Evolutionary conservation across 208 protist species (phyloP).

Genomic region (Crithidia sp.): DNA sequence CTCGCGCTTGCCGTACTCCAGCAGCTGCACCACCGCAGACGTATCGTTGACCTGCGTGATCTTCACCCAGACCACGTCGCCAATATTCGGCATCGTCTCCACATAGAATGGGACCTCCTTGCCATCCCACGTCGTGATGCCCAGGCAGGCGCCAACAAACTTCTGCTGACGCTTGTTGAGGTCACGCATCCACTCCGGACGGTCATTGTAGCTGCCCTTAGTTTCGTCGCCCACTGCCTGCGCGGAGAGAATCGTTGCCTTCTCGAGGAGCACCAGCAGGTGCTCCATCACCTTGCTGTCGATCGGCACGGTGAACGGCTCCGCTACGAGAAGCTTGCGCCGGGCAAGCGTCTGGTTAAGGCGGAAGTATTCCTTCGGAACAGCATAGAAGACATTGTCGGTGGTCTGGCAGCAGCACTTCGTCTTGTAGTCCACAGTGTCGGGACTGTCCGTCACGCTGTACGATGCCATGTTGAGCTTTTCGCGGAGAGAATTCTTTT

Average conservation of each 20-base stretch:
- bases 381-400: conserved; percentile 70
- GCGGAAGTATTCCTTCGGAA: conserved; percentile 83
- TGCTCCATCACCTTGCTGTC: conserved; percentile 54
- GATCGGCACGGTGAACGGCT: conserved; percentile 76
- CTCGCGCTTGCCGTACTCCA: conserved; percentile 99
- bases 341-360: conserved; percentile 59
- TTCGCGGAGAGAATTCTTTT: not conserved
- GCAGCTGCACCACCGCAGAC: conserved; percentile 93
- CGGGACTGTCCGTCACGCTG: conserved; percentile 67
- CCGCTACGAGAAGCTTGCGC: conserved; percentile 62
- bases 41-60: conserved; percentile 94
- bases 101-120: conserved; percentile 78
- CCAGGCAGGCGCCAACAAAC: conserved; percentile 76
- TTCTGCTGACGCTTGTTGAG: conserved; percentile 83
- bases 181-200: conserved; percentile 72
- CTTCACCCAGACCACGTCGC: conserved; percentile 98
- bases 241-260: conserved; percentile 68
- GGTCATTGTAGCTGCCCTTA: conserved; percentile 43
- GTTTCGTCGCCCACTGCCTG: conserved; percentile 63
- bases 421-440: conserved; percentile 79
- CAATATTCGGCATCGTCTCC: conserved; percentile 92
- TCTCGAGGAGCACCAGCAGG: conserved; percentile 74
- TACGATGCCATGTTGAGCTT: conserved; percentile 58
- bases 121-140: conserved; percentile 80
- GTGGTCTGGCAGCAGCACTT: conserved; percentile 86